Percentiles rank a stretch among this genome's conserved stretches.
phyloP scores from a whole-genome alignment of 306 rosid species.

The Inga laurina region DNA sequence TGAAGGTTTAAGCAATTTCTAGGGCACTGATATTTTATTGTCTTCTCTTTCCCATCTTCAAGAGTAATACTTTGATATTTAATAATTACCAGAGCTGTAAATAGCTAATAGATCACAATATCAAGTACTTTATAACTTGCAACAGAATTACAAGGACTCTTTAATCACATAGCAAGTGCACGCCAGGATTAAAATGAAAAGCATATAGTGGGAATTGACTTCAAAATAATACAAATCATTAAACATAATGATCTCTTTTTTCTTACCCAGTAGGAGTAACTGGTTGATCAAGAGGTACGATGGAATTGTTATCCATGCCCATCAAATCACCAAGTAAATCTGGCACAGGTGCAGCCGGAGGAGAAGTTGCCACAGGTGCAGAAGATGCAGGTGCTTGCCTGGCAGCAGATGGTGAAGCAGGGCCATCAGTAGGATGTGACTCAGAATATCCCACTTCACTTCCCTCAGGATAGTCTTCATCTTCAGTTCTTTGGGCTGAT shows the following conservation, averaged over 20 bases:
- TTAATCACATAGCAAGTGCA: conserved; percentile 11
- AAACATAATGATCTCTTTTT: conserved; percentile 7
- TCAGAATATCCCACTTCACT: conserved; percentile 78
- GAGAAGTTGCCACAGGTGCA: conserved; percentile 40
- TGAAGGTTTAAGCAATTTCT: conserved; percentile 18
- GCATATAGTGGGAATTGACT: conserved; percentile 10
- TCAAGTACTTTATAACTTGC: not conserved
- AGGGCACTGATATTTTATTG: conserved; percentile 6
- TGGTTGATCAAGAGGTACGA: conserved; percentile 77
- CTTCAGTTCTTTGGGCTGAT: conserved; percentile 72
- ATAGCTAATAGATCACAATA: not conserved
- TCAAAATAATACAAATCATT: conserved; percentile 15
- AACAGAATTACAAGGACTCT: not conserved
- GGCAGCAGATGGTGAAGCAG: conserved; percentile 62
- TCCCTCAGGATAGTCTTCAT: conserved; percentile 87
- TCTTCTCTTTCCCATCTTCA: conserved; percentile 6
- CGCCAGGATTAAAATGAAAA: conserved; percentile 23
- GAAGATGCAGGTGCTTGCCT: conserved; percentile 53
- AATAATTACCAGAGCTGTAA: not conserved
- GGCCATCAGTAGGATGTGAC: conserved; percentile 61
- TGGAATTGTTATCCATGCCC: conserved; percentile 78
- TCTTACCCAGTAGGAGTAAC: conserved; percentile 82
- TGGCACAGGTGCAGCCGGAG: conserved; percentile 73
- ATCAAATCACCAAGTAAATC: conserved; percentile 97
- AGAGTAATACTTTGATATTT: not conserved